Evolutionary conservation across 108 stramenopile species (phyloP).

Genomic region (Nannochloropsis granulata): DNA sequence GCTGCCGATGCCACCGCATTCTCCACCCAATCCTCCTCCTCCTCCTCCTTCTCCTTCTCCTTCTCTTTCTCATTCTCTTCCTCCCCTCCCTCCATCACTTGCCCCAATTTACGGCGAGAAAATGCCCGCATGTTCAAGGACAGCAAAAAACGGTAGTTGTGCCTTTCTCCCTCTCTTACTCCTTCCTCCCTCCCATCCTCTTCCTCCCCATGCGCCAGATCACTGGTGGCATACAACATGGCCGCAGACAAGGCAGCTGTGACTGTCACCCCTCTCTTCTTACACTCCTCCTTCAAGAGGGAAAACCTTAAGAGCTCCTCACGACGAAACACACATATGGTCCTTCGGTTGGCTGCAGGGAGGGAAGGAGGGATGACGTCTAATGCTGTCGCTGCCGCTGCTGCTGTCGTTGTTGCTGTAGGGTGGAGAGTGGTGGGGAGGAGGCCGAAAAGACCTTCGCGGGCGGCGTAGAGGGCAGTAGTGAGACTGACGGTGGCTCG

Average conservation of each 20-base stretch:
- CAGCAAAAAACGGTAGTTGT: constrained; percentile 18
- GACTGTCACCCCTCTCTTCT: constrained; percentile 6
- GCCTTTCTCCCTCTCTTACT: background rate
- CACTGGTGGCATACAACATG: constrained; percentile 20
- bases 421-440: background rate
- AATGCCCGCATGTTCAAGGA: constrained; percentile 19
- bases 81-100: background rate
- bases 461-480: background rate
- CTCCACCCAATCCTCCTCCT: constrained; percentile 7
- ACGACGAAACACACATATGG: background rate
- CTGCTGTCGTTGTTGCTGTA: background rate
- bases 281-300: background rate
- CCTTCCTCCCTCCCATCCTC: background rate
- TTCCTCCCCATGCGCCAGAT: constrained; percentile 10
- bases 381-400: background rate
- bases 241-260: constrained; percentile 22
- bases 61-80: background rate
- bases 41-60: background rate
- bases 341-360: background rate
- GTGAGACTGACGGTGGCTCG: background rate
- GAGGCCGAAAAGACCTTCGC: background rate
- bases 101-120: background rate
- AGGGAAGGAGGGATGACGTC: background rate
- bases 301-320: background rate
- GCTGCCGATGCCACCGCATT: constrained; percentile 24